phyloP scores from a whole-genome alignment of 2,329 filamentous ascomycete genomes.

The Fusarium piperis region DNA sequence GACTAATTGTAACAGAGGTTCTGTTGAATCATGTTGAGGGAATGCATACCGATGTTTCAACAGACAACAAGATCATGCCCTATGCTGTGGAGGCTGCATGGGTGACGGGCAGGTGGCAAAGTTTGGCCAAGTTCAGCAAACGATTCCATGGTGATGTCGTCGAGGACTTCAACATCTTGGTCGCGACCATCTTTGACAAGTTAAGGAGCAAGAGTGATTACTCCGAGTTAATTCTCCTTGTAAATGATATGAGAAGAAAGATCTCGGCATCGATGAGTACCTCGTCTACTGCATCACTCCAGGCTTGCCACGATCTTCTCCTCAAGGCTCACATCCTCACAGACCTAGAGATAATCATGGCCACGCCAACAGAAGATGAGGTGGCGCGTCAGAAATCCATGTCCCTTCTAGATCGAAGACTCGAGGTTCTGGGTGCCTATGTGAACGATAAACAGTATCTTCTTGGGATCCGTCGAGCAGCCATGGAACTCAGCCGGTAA shows the following conservation, averaged over 20 bases:
- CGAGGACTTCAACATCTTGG: slow-evolving; percentile 81
- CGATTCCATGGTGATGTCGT: slow-evolving; percentile 60
- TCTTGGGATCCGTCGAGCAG: slow-evolving; percentile 83
- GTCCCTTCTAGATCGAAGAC: slow-evolving; percentile 70
- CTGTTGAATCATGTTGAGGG: slow-evolving; percentile 87
- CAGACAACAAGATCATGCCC: slow-evolving; percentile 73
- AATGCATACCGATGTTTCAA: slow-evolving; percentile 66
- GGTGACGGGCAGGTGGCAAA: slow-evolving; percentile 85
- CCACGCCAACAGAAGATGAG: slow-evolving; percentile 55
- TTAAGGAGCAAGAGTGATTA: slow-evolving; percentile 64
- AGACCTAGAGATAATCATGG: slow-evolving; percentile 83
- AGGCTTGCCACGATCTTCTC: slow-evolving; percentile 85
- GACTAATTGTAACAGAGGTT: slow-evolving; percentile 67
- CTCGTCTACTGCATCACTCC: slow-evolving; percentile 81
- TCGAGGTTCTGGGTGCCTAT: slow-evolving; percentile 90
- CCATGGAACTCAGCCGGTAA: slow-evolving; percentile 82
- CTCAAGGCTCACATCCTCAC: slow-evolving; percentile 87
- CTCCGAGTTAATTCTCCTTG: slow-evolving; percentile 61
- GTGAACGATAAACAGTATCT: slow-evolving; percentile 94
- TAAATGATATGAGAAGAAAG: slow-evolving; percentile 73
- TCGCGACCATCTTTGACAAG: slow-evolving; percentile 71
- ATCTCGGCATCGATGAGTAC: slow-evolving; percentile 79
- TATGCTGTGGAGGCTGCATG: slow-evolving; percentile 93
- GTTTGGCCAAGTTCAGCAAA: slow-evolving; percentile 73
- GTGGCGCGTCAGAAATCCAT: slow-evolving; percentile 49